A percentile compares a stretch with the other conserved stretches of the same genome.
Conservation (phyloP, 2,329 filamentous ascomycete species). For the Sclerotinia glacialis region DNA sequence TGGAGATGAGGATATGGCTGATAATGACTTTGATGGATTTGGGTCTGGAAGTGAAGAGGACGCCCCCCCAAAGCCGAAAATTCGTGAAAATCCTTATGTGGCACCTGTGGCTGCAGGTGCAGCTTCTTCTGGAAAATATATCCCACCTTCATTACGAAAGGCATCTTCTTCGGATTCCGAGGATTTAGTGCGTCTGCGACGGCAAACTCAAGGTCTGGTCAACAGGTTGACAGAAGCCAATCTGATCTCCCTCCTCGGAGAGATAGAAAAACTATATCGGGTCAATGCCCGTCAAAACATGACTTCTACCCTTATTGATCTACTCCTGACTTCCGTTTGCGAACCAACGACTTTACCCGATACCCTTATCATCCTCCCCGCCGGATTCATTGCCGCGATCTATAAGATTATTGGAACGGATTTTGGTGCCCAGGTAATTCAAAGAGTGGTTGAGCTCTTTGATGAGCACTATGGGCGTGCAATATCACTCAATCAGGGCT, state of each 20-base stretch:
- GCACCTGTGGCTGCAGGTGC: conserved; percentile 57
- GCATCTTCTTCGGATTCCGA: conserved; percentile 63
- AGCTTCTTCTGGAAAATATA: conserved; percentile 68
- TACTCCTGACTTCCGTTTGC: conserved; percentile 75
- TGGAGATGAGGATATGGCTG: conserved; percentile 42
- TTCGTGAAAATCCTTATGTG: conserved; percentile 83
- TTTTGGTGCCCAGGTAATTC: conserved; percentile 83
- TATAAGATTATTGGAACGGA: conserved; percentile 87
- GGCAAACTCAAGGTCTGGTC: conserved; percentile 82
- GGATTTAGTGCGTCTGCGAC: conserved; percentile 63
- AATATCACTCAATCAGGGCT: conserved; percentile 38
- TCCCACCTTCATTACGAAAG: conserved; percentile 79
- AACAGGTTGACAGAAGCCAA: conserved; percentile 94
- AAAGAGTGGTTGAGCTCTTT: conserved; percentile 73
- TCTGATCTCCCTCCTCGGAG: conserved; percentile 75
- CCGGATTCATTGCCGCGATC: conserved; percentile 82
- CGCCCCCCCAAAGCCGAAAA: conserved; percentile 43
- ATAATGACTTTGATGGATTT: conserved; percentile 43
- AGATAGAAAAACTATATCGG: conserved; percentile 80
- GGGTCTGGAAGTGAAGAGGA: conserved; percentile 42
- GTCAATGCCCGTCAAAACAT: conserved; percentile 85
- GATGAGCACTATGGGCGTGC: conserved; percentile 57
- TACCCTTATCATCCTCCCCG: conserved; percentile 85
- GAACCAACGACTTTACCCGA: conserved; percentile 77
- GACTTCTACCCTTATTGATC: conserved; percentile 73